Evolutionary conservation across 345 rosid genomes (phyloP).

Genomic region (Kernera saxatilis): DNA sequence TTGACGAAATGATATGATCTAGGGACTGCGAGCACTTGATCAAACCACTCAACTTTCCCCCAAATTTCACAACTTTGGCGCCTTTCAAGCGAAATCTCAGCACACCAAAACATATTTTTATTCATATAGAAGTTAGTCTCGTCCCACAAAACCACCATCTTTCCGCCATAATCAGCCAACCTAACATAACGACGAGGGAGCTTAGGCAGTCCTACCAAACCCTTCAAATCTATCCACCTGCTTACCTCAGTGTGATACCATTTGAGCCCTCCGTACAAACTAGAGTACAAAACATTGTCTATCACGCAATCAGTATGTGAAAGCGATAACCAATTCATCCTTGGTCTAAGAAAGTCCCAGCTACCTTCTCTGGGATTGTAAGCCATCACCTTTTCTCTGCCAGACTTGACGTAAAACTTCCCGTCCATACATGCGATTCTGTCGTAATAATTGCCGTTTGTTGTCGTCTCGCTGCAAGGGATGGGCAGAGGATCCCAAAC

Average conservation of each 20-base stretch:
- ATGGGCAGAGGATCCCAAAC: background rate
- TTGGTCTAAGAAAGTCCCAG: background rate
- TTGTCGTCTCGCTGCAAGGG: background rate
- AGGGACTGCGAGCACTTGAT: background rate
- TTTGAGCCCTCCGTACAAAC: background rate
- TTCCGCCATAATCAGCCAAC: background rate
- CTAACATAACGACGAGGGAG: background rate
- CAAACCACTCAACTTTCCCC: background rate
- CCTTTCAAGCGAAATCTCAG: background rate
- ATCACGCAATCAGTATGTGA: background rate
- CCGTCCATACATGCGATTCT: background rate
- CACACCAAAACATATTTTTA: too few relatives aligned
- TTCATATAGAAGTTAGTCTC: too few relatives aligned
- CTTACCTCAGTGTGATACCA: background rate
- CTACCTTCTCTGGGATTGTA: background rate
- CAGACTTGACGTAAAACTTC: background rate
- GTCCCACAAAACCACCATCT: background rate
- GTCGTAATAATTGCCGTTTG: too few relatives aligned
- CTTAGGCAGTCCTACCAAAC: background rate
- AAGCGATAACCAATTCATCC: background rate
- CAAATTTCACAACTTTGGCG: background rate
- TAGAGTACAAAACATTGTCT: background rate
- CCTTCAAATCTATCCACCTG: background rate
- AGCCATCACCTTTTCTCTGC: background rate
- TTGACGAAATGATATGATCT: background rate